These are phyloP conservation scores for Trypethelium eluteriae DNA, from an alignment of 495 filamentous ascomycete species.

Conservation along the genomic window DNA sequence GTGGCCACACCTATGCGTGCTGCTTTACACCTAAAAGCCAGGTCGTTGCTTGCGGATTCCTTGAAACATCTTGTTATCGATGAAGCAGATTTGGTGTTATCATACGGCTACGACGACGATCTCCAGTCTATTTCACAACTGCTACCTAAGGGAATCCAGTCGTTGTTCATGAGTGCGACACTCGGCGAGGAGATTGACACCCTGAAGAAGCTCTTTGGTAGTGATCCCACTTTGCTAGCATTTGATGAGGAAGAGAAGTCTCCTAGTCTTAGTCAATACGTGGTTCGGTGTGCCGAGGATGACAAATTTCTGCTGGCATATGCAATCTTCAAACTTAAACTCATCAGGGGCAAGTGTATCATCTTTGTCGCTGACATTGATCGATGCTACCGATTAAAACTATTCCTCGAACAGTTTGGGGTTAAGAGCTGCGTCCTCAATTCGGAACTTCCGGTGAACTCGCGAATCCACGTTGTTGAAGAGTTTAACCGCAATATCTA, in stretches of 20 bases:
- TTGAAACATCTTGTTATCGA: constrained; percentile 82
- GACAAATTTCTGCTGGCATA: constrained; percentile 94
- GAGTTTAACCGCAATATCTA: constrained; percentile 96
- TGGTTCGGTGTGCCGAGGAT: constrained; percentile 85
- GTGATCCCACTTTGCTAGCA: constrained; percentile 68
- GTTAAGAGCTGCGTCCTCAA: constrained; percentile 92
- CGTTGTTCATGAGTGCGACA: constrained; percentile 87
- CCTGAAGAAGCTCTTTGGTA: constrained; percentile 78
- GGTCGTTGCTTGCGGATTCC: constrained; percentile 57
- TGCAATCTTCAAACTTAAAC: constrained; percentile 87
- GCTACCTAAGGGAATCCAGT: constrained; percentile 79
- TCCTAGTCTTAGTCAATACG: constrained; percentile 72
- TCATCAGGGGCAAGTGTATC: constrained; percentile 90
- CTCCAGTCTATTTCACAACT: constrained; percentile 66
- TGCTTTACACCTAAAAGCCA: constrained; percentile 59
- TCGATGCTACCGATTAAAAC: constrained; percentile 84
- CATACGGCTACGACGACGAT: constrained; percentile 90
- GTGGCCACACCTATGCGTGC: constrained; percentile 80
- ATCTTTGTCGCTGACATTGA: constrained; percentile 93
- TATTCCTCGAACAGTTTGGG: constrained; percentile 95
- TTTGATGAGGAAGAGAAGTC: constrained; percentile 67
- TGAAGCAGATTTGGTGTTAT: constrained; percentile 89
- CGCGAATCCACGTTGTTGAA: constrained; percentile 85
- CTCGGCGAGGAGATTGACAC: constrained; percentile 78
- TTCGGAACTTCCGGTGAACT: constrained; percentile 88